Percentiles rank a stretch among this genome's conserved stretches.
phyloP scores from a whole-genome alignment of 2,329 filamentous ascomycete genomes.

The Pleochaeta shiraiana region DNA sequence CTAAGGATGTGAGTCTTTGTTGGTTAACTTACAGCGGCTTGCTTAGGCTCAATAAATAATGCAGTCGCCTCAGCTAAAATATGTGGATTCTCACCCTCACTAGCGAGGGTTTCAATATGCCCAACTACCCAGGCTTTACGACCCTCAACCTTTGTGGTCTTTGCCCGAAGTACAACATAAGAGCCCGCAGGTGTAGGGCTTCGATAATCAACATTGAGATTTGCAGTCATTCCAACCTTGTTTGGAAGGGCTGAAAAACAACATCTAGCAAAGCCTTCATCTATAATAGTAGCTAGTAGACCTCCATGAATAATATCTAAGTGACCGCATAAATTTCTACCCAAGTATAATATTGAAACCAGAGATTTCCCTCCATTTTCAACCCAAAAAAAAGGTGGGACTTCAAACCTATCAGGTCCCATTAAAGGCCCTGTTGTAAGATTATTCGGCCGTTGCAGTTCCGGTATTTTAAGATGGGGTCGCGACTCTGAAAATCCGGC shows the following conservation, averaged over 20 bases:
- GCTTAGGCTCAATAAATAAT: constrained; percentile 72
- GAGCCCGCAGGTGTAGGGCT: constrained; percentile 53
- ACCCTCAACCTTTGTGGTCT: constrained; percentile 70
- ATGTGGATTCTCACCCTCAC: constrained; percentile 36
- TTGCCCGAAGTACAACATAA: constrained; percentile 57
- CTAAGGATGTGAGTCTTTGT: neutral
- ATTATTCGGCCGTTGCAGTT: constrained; percentile 44
- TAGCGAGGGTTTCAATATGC: constrained; percentile 55
- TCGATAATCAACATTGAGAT: constrained; percentile 63
- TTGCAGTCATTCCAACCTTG: constrained; percentile 70
- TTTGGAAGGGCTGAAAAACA: constrained; percentile 78
- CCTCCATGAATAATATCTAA: constrained; percentile 83
- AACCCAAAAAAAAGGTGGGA: constrained; percentile 60
- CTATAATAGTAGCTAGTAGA: constrained; percentile 73
- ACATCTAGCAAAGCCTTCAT: constrained; percentile 73
- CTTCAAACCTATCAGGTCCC: constrained; percentile 52
- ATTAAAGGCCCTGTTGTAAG: constrained; percentile 64
- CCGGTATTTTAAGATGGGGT: constrained; percentile 72
- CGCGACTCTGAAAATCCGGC: constrained; percentile 51
- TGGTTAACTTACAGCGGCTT: constrained; percentile 31
- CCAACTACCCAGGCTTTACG: constrained; percentile 91
- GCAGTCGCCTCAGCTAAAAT: constrained; percentile 66
- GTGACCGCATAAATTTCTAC: constrained; percentile 65
- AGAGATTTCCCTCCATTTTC: constrained; percentile 47
- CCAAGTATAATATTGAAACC: constrained; percentile 56